Percentiles rank a stretch among this genome's conserved stretches.
Evolutionary conservation across 2,329 filamentous ascomycete genomes (phyloP).

Genomic region (Colletotrichum cereale): DNA sequence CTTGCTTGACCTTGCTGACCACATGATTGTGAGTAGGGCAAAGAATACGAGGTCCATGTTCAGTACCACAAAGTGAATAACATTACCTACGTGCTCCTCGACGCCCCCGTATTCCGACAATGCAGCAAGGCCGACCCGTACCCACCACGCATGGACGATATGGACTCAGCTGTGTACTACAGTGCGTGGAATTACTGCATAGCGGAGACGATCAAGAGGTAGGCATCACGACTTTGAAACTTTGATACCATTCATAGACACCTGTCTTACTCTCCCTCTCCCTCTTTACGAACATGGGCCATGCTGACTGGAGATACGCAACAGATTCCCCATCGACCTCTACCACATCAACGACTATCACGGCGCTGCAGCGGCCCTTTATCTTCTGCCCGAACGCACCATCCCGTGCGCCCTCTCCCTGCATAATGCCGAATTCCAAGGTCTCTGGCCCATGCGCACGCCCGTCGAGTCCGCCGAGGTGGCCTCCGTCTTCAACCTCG

Average conservation of each 20-base stretch:
- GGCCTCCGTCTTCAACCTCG: conserved; percentile 73
- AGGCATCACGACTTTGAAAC: not conserved
- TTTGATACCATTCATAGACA: not conserved
- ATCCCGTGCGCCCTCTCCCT: conserved; percentile 63
- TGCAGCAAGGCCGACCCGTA: conserved; percentile 74
- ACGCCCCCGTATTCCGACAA: conserved; percentile 74
- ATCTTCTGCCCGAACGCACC: conserved; percentile 69
- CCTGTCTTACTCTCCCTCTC: not conserved
- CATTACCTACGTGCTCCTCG: conserved; percentile 76
- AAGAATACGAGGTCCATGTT: conserved; percentile 71
- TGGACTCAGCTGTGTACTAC: conserved; percentile 76
- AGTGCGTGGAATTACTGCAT: conserved; percentile 77
- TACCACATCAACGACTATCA: conserved; percentile 78
- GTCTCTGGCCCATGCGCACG: conserved; percentile 74
- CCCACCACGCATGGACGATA: conserved; percentile 76
- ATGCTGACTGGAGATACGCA: conserved; percentile 51
- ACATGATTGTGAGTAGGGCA: conserved; percentile 44
- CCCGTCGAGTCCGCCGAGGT: conserved; percentile 72
- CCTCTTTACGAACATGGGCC: not conserved
- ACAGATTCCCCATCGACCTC: conserved; percentile 72
- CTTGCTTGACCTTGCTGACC: not conserved
- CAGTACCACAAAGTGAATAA: conserved; percentile 74
- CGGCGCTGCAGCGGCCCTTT: conserved; percentile 72
- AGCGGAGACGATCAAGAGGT: conserved; percentile 58
- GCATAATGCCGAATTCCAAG: not conserved